These are phyloP conservation scores for Senna tora DNA, from an alignment of 306 rosid genomes.

Conservation along the genomic window DNA sequence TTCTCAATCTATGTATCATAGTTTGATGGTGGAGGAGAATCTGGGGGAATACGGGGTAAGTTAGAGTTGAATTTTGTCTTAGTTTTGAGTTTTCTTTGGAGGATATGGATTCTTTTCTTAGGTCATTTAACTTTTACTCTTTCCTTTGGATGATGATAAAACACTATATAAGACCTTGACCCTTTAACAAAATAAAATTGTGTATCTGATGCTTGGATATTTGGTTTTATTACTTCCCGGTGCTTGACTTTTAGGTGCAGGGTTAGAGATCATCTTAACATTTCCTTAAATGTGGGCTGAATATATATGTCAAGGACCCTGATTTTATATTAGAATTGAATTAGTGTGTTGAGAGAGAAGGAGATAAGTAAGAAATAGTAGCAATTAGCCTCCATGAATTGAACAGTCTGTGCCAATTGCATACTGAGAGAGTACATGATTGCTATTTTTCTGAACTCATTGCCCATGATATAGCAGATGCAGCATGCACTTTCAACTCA, in stretches of 20 bases:
- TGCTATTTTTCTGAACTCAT: background rate
- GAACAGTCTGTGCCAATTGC: background rate
- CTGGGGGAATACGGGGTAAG: background rate
- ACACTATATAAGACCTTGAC: no score
- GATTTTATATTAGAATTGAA: background rate
- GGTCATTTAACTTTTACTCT: background rate
- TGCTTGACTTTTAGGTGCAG: background rate
- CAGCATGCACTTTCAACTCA: background rate
- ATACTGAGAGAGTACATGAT: background rate
- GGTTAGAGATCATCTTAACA: background rate
- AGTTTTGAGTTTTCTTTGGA: background rate
- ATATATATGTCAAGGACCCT: background rate
- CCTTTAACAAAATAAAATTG: background rate
- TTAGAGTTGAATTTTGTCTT: background rate
- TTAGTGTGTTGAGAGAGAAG: background rate
- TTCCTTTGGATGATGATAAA: no score
- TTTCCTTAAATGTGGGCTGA: background rate
- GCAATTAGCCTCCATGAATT: background rate
- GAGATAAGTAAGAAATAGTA: background rate
- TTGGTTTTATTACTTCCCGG: background rate
- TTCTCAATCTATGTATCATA: conserved; percentile 15
- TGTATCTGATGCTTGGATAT: background rate
- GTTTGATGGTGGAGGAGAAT: conserved; percentile 9
- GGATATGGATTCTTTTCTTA: background rate
- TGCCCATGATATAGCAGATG: background rate